These are phyloP conservation scores for Penicillium longicatenatum DNA, from an alignment of 495 filamentous ascomycete genomes.

Conservation along the genomic window DNA sequence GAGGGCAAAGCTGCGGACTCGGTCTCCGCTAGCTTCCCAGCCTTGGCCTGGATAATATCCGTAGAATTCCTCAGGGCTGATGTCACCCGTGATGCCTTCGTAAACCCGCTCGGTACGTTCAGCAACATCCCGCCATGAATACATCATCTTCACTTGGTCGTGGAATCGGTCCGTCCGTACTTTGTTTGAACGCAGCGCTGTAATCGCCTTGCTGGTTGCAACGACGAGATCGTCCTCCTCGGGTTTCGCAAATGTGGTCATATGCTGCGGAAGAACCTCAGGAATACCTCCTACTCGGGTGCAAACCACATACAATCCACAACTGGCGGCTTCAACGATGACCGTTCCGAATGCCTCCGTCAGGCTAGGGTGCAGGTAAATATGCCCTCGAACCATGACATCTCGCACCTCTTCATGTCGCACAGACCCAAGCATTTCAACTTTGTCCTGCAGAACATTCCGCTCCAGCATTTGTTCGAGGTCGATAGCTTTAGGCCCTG, in stretches of 20 bases:
- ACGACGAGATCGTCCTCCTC: conserved; percentile 67
- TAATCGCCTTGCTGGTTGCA: conserved; percentile 78
- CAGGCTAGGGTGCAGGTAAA: conserved; percentile 91
- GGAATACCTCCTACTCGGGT: conserved; percentile 96
- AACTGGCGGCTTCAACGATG: conserved; percentile 93
- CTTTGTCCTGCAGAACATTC: conserved; percentile 90
- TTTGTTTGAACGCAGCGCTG: conserved; percentile 86
- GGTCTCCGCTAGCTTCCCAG: conserved; percentile 70
- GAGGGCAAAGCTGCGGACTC: conserved; percentile 81
- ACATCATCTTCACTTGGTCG: conserved; percentile 96
- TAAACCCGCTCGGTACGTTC: conserved; percentile 92
- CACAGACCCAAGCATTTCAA: conserved; percentile 87
- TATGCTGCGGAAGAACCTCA: conserved; percentile 88
- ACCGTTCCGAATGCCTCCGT: conserved; percentile 98
- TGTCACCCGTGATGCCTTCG: conserved; percentile 80
- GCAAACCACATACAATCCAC: conserved; percentile 93
- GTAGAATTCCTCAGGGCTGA: conserved; percentile 85
- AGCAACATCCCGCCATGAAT: conserved; percentile 95
- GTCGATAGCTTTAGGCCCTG: conserved; percentile 95
- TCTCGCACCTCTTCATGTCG: conserved; percentile 95
- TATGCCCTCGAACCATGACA: conserved; percentile 97
- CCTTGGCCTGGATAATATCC: conserved; percentile 66
- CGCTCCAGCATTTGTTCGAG: conserved; percentile 97
- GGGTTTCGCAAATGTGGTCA: conserved; percentile 82
- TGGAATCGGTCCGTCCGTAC: conserved; percentile 93